These are phyloP conservation scores for Fusarium sororula DNA, from an alignment of 2,329 filamentous ascomycete genomes.

Conservation along the genomic window DNA sequence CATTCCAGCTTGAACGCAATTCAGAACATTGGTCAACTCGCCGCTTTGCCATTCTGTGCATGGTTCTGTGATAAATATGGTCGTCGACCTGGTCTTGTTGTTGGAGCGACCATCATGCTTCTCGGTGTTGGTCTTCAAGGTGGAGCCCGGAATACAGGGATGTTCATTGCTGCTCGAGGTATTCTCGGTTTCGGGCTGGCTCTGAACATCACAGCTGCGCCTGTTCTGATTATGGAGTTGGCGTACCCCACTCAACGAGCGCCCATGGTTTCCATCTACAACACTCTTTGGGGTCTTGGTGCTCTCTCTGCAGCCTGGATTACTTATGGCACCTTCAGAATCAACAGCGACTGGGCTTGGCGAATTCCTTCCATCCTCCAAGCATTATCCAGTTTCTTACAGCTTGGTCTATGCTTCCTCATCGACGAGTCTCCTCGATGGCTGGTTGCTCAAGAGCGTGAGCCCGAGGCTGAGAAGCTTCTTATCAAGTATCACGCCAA, in stretches of 20 bases:
- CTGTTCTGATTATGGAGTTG: constrained; percentile 12
- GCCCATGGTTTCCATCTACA: constrained; percentile 18
- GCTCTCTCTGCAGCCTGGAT: constrained; percentile 12
- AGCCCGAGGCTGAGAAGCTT: constrained; percentile 2
- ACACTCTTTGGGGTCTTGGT: constrained; percentile 11
- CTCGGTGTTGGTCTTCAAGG: constrained; percentile 12
- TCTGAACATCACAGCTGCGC: constrained; percentile 5
- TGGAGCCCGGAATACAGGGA: constrained; percentile 5
- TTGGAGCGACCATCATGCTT: constrained; percentile 8
- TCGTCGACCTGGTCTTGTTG: not conserved
- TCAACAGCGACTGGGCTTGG: constrained; percentile 9
- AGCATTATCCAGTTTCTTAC: not conserved
- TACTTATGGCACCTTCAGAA: constrained; percentile 9
- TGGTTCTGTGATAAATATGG: constrained; percentile 11
- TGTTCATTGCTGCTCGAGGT: constrained; percentile 12
- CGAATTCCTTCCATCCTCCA: constrained; percentile 10
- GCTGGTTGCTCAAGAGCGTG: not conserved
- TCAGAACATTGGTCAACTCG: constrained; percentile 13
- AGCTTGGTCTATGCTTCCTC: not conserved
- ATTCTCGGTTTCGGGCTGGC: constrained; percentile 10
- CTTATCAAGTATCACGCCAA: constrained; percentile 13
- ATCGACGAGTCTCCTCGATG: constrained; percentile 16
- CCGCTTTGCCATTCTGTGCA: constrained; percentile 10
- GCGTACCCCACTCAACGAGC: constrained; percentile 12
- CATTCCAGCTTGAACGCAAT: not conserved